Evolutionary conservation across 1,284 basidiomycete genomes (phyloP), one percentile per base, ranked within the genome.

Genomic region (Fomitopsis palustris): DNA sequence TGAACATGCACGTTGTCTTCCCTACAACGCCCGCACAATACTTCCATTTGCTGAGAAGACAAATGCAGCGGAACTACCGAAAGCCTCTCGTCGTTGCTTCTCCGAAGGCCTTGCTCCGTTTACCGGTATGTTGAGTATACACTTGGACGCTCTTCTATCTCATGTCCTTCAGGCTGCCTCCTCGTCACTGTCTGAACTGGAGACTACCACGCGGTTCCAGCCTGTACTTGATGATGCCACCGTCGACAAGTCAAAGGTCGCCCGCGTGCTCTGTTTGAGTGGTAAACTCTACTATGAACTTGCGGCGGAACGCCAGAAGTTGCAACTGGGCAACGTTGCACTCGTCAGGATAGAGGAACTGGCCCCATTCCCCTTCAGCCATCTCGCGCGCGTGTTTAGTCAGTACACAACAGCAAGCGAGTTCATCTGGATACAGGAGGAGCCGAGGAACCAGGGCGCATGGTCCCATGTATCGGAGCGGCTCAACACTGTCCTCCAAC

Each of bases 201-300:
- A 75, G n/a, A 71, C 78, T 0, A 85, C 84, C 0, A 87, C 83
- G 0, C 72, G 69, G 1, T 96, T 95, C 81, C 78, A 82, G 61
- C 84, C 92, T 1, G 86, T 96, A 17, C 77, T 96, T 17, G 75
- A 77, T 7, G 88, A 92, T 63, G 75, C 79, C 2, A 60, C 73
- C 8, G 49, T 70, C 2, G 71, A 80, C 52, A 67, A 74, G 14
- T 66, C 67, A 12, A 70, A 74, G n/a, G 79, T 80, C 21, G 74
- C 83, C 60, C 83, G 88, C 2, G 77, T 92, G 4, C 75, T 88
- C 16, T 68, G 88, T 35, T 72, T 92, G 59, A 82, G 85, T 0
- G 94, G 94, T 25, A 96, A 96, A 76, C 74, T 95, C 10, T 95
- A 92, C 75, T 95, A 95, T 72, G 92, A 95, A 39, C 83, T 96